A percentile compares a stretch with the other conserved stretches of the same genome.
Evolutionary conservation across 371 early-diverging fungal species (phyloP).

Genomic region (Mortierella sp.): DNA sequence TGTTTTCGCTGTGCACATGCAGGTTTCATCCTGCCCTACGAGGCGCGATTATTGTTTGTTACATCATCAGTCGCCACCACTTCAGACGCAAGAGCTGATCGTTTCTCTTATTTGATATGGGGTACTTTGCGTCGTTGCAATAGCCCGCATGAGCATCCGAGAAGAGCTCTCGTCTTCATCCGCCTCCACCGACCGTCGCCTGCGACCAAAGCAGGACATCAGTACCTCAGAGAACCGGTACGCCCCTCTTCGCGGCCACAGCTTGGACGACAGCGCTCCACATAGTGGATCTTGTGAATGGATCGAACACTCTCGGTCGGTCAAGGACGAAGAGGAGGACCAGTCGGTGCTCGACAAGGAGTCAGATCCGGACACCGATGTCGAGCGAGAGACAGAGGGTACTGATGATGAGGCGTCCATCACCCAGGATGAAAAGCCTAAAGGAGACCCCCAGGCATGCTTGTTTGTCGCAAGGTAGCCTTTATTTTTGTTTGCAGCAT

Average conservation of each 20-base stretch:
- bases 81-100: neutral
- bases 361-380: neutral
- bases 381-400: neutral
- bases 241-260: slow-evolving; percentile 2
- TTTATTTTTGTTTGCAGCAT: neutral
- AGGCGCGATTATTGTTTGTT: neutral
- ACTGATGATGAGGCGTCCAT: neutral
- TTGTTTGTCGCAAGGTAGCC: slow-evolving; percentile 72
- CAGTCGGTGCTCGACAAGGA: neutral
- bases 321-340: neutral
- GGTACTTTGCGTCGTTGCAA: neutral
- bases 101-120: neutral
- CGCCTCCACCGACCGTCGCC: neutral
- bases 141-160: slow-evolving; percentile 10
- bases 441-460: slow-evolving; percentile 64
- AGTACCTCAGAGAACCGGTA: neutral
- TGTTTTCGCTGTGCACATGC: neutral
- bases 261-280: neutral
- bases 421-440: neutral
- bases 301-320: neutral
- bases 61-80: neutral
- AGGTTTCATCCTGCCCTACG: too few species aligned
- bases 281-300: neutral
- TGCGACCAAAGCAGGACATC: neutral
- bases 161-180: neutral